Base-by-base conservation (phyloP, 495 filamentous ascomycete species). In the Sphaerosporella brunnea region DNA sequence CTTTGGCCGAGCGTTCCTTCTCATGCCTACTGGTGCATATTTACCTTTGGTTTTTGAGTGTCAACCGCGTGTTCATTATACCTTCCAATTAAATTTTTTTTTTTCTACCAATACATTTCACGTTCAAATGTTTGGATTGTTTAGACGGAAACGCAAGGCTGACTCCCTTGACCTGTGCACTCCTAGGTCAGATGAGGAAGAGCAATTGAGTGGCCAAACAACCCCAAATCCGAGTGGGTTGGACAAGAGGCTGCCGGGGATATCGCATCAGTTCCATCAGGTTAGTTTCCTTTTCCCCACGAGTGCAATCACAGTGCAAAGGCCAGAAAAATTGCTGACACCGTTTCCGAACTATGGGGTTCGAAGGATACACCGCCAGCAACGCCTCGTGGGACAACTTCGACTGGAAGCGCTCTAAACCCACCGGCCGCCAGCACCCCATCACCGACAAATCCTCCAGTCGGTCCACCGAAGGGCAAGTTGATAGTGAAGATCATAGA, bases 401-500 rank as follows among this genome's bases (percentile, higher is more conserved):
- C 57, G 11, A 52, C 58, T 7, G 58, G 58, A 9, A 60, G 56
- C 32, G 41, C 50, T 1, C 30, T 60, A 16, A 58, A 59, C 19
- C 45, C 52, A 1, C 28, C 44, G 40, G 50, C 50, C 8, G 45
- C 50, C 15, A 43, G 47, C 19, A 48, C 57, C 2, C 44, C 50
- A 50, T 50, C 38, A 34, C 48, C 30, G 49, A 41, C 49, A 19
- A 49, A 41, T 30, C 48, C 76, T 0, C 71, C 78, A 3, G 78
- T 84, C 4, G 80, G 79, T n/a, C 68, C 77, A 9, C 71, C 84
- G 20, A 90, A 82, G 61, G 90, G 90, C 21, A 93, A 93, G 62
- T 70, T 97, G 16, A 80, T 80, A 24, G 82, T 97, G 46, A 83
- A 79, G 51, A 87, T 97, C 24, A 67, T 75, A 46, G 83, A 93